Conservation (phyloP, 345 rosid species). For the rapeseed (Brassica napus) region Da-Ae NC_063434.1:1952001-1952500, state of each 20-base stretch:
- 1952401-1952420: background rate
- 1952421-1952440: background rate
- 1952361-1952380: constrained; percentile 51
- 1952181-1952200: constrained; percentile 23
- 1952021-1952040: constrained; percentile 29
- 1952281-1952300: constrained; percentile 40
- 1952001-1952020: constrained; percentile 26
- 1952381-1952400: background rate
- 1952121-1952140: constrained; percentile 30
- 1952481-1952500: constrained; percentile 51
- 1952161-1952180: constrained; percentile 20
- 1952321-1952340: constrained; percentile 54
- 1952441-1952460: background rate
- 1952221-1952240: background rate
- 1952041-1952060: constrained; percentile 16
- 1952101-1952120: constrained; percentile 6
- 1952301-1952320: constrained; percentile 54
- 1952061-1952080: constrained; percentile 35
- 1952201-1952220: constrained; percentile 39
- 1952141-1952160: constrained; percentile 15
- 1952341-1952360: constrained; percentile 47
- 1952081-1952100: constrained; percentile 31
- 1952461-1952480: background rate
- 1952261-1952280: background rate
- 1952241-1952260: background rate